Base-by-base conservation (phyloP, 139 green algal genomes). In the Tetraselmis chui region DNA sequence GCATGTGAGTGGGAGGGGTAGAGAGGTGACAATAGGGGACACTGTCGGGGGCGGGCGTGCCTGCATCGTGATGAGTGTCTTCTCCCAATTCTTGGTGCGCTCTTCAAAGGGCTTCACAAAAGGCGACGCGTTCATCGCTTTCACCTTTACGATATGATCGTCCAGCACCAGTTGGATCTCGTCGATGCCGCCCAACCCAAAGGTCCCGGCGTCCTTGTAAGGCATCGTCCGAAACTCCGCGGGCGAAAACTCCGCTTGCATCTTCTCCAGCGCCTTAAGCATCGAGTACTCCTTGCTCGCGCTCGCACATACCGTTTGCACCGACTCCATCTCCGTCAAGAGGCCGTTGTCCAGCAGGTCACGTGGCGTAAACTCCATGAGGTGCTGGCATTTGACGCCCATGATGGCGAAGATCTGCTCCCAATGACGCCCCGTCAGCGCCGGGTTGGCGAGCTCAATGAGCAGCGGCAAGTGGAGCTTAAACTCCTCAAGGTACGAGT, bases 111-210 rank as follows among this genome's bases (percentile, higher is more conserved):
- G 91, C 82, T 88, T 88, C 30, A 87, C 89, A 82, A 91, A 93
- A 28, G 91, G 91, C 26, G 84, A 90, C 0, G 88, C 87, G 28
- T 84, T 87, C 89, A 94, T 94, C 59, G 90, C 90, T 84, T 91
- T 85, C 18, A 87, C 80, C 81, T 91, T 84, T 29, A 84, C 80
- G 28, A 84, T 84, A 67, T 84, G 80, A 74, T 84, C 80, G 59
- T 84, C 80, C 80, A 84, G 80, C 2, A 84, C 75, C n/a, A 67
- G 30, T 79, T 86, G 83, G 67, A 84, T 84, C 18, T 84, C 80
- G 67, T 84, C 80, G 5, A 30, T 79, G 67, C 59, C 75, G 29
- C 59, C 80, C 28, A 84, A 18, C n/a, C 79, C 78, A 67, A 79
- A 79, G 26, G 67, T 75, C 5, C 67, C 80, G 18, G 59, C 27